Evolutionary conservation across 805 yeast genomes (phyloP).

Genomic region (Clavispora fructus): DNA sequence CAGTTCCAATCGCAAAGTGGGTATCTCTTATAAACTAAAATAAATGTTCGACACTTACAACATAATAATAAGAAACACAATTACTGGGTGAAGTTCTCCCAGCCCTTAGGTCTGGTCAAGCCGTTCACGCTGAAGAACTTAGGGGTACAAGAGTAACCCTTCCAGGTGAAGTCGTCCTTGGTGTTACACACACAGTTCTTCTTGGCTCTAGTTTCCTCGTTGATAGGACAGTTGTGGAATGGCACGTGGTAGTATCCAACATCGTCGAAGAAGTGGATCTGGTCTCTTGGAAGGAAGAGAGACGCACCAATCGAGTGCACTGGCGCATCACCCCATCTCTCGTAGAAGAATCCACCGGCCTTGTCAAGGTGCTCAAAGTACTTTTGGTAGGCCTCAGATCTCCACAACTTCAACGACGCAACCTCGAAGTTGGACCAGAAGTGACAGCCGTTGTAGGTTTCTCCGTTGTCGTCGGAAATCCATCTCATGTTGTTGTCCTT

Average conservation of each 20-base stretch:
- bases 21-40: too few relatives aligned
- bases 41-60: too few relatives aligned
- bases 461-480: slow-evolving; percentile 64
- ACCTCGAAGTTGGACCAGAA: slow-evolving; percentile 91
- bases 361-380: slow-evolving; percentile 73
- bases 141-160: slow-evolving; percentile 65
- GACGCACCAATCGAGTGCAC: slow-evolving; percentile 86
- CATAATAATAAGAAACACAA: background rate
- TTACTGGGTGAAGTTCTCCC: slow-evolving; percentile 52
- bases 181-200: slow-evolving; percentile 73
- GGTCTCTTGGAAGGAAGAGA: slow-evolving; percentile 62
- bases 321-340: slow-evolving; percentile 95
- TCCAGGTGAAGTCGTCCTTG: slow-evolving; percentile 70
- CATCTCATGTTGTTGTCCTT: slow-evolving; percentile 65
- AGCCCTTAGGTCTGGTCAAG: slow-evolving; percentile 58
- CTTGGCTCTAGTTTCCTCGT: slow-evolving; percentile 48
- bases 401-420: slow-evolving; percentile 70
- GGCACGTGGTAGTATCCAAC: slow-evolving; percentile 84
- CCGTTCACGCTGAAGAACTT: slow-evolving; percentile 54
- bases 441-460: slow-evolving; percentile 74
- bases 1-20: too few relatives aligned
- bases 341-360: slow-evolving; percentile 89
- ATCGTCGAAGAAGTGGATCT: slow-evolving; percentile 75
- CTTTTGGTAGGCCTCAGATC: slow-evolving; percentile 60
- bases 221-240: slow-evolving; percentile 75